phyloP scores from a whole-genome alignment of 2,329 filamentous ascomycete genomes.

The Calonectria pauciramosa region DNA sequence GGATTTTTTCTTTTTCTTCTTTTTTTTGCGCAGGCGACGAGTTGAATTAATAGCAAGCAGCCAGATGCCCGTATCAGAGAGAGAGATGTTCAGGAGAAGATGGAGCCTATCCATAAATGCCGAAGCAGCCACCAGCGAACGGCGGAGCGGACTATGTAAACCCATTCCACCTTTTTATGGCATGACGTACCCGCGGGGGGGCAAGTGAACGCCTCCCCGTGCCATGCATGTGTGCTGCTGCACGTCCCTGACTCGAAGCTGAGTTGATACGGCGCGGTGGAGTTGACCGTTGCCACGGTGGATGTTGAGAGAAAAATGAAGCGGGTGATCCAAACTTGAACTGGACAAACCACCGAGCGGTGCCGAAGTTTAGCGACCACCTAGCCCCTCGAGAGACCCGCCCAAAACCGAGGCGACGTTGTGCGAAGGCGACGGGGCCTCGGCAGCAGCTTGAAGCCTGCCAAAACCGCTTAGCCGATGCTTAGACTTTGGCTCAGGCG shows the following conservation, averaged over 20 bases:
- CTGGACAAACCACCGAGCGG: constrained; percentile 8
- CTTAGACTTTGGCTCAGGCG: neutral
- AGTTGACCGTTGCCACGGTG: constrained; percentile 8
- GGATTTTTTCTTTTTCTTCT: neutral
- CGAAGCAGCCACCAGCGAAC: neutral
- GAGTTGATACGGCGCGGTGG: neutral
- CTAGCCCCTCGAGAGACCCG: neutral
- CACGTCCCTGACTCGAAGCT: neutral
- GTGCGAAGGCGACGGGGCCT: neutral
- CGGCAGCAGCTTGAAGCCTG: neutral
- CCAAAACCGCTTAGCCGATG: neutral
- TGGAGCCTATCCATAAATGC: neutral
- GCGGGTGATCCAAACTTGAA: constrained; percentile 1
- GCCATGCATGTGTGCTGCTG: neutral
- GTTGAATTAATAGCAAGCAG: neutral
- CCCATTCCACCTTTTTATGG: constrained; percentile 2
- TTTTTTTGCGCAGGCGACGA: neutral
- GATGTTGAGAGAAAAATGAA: constrained; percentile 4
- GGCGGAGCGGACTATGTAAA: neutral
- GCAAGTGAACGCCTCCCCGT: neutral
- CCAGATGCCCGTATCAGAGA: neutral
- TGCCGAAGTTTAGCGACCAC: neutral
- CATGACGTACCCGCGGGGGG: neutral
- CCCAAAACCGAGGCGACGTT: constrained; percentile 6
- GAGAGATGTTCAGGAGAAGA: neutral